Evolutionary conservation across 306 rosid species (phyloP), one percentile per base, ranked within the genome.

Genomic region (Boehmeria nivea): DNA sequence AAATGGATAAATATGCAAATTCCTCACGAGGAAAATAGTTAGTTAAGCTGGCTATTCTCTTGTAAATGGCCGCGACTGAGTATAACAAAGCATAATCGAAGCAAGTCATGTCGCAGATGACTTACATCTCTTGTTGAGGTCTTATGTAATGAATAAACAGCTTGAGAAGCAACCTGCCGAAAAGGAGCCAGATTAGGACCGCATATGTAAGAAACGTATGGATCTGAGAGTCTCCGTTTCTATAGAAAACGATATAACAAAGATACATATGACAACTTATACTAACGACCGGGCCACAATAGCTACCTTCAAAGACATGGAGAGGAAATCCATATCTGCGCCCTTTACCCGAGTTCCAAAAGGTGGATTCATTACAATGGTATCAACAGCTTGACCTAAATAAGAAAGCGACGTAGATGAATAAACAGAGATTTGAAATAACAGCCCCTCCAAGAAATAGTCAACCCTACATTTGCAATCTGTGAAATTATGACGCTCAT

Each of bases 311-410:
- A 87, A 72, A 67, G 93, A 86, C 61, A 55, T 76, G 46, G 26
- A 55, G 58, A 91, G 95, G 60, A 91, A 91, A 59, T 84, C 88
- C 84, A 91, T 78, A 64, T 91, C 95, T 23, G 83, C 95, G 17
- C 99, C 99, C 70, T 85, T 87, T 56, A 63, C 76, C 58, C 84
- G 79, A 47, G 96, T 83, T 73, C 99, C 96, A 64, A 91, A 85
- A 43, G 96, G 99, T 40, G 99, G 95, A 69, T 91, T 91, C 95
- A 87, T 91, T 36, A 91, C 73, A 65, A 91, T 80, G 16, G 96
- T 91, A 74, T 91, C 94, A 65, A 83, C 83, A 61, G 66, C n/a
- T 63, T 62, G 75, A 39, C 94, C 99, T 91, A 67, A 24, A 51
- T 25, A 54, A 64, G 52, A 58, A 28, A 72, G 25, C 22, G 38